Evolutionary conservation across 1,139 yeast species (phyloP).

Genomic region (Protomyces inouyei): DNA sequence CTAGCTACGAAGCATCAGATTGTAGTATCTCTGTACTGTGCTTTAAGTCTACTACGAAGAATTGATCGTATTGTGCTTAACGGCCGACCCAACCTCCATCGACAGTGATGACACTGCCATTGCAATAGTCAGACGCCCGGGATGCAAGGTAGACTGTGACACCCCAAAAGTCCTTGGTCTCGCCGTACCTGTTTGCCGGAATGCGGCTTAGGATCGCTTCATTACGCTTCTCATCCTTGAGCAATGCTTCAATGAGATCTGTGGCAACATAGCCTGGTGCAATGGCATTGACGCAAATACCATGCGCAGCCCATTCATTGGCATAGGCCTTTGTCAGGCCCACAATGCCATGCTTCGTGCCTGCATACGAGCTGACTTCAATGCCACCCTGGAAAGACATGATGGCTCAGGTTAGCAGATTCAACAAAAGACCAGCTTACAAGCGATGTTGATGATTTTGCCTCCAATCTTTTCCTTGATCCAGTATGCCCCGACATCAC

Average conservation of each 20-base stretch:
- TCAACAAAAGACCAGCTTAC: background rate
- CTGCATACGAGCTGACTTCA: slow-evolving; percentile 49
- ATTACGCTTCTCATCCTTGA: slow-evolving; percentile 40
- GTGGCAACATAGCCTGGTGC: slow-evolving; percentile 57
- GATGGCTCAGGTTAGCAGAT: slow-evolving; percentile 37
- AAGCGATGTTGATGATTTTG: slow-evolving; percentile 61
- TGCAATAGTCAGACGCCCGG: slow-evolving; percentile 50
- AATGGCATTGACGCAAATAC: slow-evolving; percentile 52
- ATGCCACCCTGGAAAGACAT: slow-evolving; percentile 47
- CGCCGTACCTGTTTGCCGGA: slow-evolving; percentile 53
- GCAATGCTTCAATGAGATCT: slow-evolving; percentile 47
- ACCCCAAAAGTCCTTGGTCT: slow-evolving; percentile 53
- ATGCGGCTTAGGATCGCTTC: slow-evolving; percentile 45
- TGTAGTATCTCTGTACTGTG: no score
- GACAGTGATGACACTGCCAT: slow-evolving; percentile 52
- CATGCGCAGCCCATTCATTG: slow-evolving; percentile 51
- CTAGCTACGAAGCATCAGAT: no score
- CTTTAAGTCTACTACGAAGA: no score
- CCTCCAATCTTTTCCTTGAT: slow-evolving; percentile 50
- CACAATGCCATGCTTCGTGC: slow-evolving; percentile 51
- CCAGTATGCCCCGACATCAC: slow-evolving; percentile 48
- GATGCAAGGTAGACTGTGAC: slow-evolving; percentile 51
- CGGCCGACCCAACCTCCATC: slow-evolving; percentile 57
- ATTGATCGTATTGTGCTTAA: slow-evolving; percentile 28
- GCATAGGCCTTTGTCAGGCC: slow-evolving; percentile 50